Base-by-base conservation (phyloP, 202 grass and related monocot species). In the Eragrostis tef region DNA sequence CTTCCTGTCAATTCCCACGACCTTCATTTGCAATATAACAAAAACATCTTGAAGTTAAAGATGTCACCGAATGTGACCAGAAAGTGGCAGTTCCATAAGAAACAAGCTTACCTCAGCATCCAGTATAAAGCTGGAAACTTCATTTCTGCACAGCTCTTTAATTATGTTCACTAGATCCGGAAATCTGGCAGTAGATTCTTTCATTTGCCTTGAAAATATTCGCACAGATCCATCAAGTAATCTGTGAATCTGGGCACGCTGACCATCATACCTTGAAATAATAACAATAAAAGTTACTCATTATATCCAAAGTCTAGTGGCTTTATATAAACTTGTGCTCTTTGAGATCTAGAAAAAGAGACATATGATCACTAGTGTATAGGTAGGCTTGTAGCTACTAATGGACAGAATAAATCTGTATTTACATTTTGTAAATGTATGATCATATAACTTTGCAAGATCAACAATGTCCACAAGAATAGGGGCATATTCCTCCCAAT, bases 141-240 rank as follows among this genome's bases (percentile, higher is more conserved):
- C 63, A 71, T 77, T 34, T 62, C 68, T 91, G 77, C 88, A 95
- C 44, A 81, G 75, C 77, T 98, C 95, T 85, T 79, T 93, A 82
- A 98, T 94, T 62, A 87, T 85, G 75, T 85, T 87, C 65, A 95
- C 82, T 27, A 98, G 76, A 90, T 98, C 90, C 50, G 95, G 92
- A 87, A 98, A 94, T 68, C 92, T 86, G 16, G 85, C 68, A 24
- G 92, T 95, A 52, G 95, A 91, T 85, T 98, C 95, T 89, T 98
- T 98, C 95, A 95, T 95, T 88, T 98, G 92, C 70, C 95, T 90
- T 63, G 95, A 98, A 91, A 98, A 98, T 80, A 95, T 85, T 69
- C 81, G 82, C 81, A 93, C 68, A 50, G 92, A 95, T 57, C 90
- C 95, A 88, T 95, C 88, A 81, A 46, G 22, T 86, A 83, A 61